A percentile compares a stretch with the other conserved stretches of the same genome.
These are phyloP conservation scores for Xylaria sp. DNA, from an alignment of 495 filamentous ascomycete species.

Conservation along the genomic window DNA sequence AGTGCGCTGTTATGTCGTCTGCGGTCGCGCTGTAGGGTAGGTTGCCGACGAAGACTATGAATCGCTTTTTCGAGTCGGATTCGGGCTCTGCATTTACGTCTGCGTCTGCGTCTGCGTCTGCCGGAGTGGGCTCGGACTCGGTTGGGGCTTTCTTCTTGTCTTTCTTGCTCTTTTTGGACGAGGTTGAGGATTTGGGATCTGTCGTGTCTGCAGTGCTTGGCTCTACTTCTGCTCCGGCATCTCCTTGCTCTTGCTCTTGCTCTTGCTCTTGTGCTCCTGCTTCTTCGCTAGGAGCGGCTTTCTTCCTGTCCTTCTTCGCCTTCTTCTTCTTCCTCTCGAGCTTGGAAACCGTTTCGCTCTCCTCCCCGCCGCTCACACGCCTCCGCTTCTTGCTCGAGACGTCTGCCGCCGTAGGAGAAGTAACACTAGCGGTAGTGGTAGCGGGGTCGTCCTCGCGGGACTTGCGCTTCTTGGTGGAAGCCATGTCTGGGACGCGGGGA, in stretches of 20 bases:
- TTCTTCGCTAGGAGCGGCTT: slow-evolving; percentile 14
- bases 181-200: slow-evolving; percentile 21
- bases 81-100: slow-evolving; percentile 9
- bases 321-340: slow-evolving; percentile 36
- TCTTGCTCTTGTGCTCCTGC: neutral
- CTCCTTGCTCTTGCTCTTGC: slow-evolving; percentile 18
- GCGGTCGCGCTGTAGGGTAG: slow-evolving; percentile 84
- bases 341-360: slow-evolving; percentile 15
- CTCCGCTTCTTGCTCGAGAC: slow-evolving; percentile 31
- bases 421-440: slow-evolving; percentile 14
- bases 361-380: slow-evolving; percentile 20
- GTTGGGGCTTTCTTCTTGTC: slow-evolving; percentile 41
- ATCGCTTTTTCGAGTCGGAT: slow-evolving; percentile 53
- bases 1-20: slow-evolving; percentile 72
- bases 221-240: slow-evolving; percentile 24
- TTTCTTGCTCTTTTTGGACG: slow-evolving; percentile 43
- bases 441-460: slow-evolving; percentile 3
- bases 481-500: neutral
- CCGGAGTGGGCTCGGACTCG: neutral
- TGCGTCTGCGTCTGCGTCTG: neutral
- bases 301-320: slow-evolving; percentile 36
- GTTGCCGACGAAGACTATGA: slow-evolving; percentile 89
- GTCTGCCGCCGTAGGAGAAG: neutral
- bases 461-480: slow-evolving; percentile 22
- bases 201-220: slow-evolving; percentile 4